phyloP scores from a whole-genome alignment of 2,329 filamentous ascomycete species.

The Alternaria novae-zelandiae region DNA sequence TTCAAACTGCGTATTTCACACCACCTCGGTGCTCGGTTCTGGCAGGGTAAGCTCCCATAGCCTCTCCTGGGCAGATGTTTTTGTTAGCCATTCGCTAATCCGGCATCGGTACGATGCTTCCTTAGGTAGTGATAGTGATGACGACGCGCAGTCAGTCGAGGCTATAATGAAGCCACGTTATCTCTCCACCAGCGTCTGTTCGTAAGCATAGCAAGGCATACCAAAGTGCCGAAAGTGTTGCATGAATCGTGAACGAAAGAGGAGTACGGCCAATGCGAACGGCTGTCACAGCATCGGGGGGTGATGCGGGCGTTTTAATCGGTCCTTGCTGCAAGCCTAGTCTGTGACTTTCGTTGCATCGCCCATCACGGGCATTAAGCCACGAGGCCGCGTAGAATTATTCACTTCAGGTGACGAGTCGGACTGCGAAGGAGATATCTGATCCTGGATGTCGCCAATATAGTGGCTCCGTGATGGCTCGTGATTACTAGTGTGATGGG shows the following conservation, averaged over 20 bases:
- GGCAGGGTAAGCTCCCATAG: conserved; percentile 45
- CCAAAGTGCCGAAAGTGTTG: conserved; percentile 3
- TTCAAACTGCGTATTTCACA: neutral
- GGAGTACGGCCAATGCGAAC: conserved; percentile 16
- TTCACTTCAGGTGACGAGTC: neutral
- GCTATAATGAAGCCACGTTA: conserved; percentile 6
- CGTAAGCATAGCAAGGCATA: neutral
- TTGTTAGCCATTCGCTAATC: conserved; percentile 47
- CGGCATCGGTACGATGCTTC: conserved; percentile 27
- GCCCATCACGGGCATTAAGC: neutral
- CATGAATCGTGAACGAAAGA: conserved; percentile 7
- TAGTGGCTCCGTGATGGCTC: neutral
- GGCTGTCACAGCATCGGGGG: conserved; percentile 10
- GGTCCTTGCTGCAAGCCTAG: conserved; percentile 9
- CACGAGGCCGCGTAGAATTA: conserved; percentile 15
- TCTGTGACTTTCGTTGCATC: conserved; percentile 18
- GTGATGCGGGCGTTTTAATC: conserved; percentile 18
- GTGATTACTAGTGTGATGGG: conserved; percentile 15
- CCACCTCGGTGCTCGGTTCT: conserved; percentile 3
- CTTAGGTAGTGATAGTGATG: conserved; percentile 26
- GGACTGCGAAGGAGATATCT: neutral
- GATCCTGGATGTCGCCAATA: neutral
- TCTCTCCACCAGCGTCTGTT: neutral
- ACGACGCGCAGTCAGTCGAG: conserved; percentile 9
- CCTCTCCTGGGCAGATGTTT: conserved; percentile 40